A percentile compares a stretch with the other conserved stretches of the same genome.
Evolutionary conservation across 768 basidiomycete species (phyloP).

Genomic region (Russula emetica): DNA sequence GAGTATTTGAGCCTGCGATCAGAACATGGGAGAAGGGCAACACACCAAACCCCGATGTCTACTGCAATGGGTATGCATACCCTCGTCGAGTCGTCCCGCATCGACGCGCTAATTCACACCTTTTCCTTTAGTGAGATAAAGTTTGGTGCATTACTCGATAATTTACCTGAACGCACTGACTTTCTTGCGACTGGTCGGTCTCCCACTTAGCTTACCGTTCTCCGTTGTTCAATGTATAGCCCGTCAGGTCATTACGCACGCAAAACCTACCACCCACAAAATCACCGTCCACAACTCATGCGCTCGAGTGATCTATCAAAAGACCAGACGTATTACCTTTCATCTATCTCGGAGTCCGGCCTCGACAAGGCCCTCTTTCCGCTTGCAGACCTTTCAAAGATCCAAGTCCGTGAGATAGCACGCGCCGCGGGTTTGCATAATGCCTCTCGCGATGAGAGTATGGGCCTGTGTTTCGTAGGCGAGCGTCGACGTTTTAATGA

Average conservation of each 20-base stretch:
- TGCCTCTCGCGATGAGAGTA: slow-evolving; percentile 76
- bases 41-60: slow-evolving; percentile 91
- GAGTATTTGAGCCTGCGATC: slow-evolving; percentile 86
- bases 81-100: not conserved
- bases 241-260: slow-evolving; percentile 79
- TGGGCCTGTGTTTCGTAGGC: slow-evolving; percentile 94
- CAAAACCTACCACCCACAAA: slow-evolving; percentile 42
- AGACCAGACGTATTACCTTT: slow-evolving; percentile 91
- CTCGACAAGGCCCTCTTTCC: slow-evolving; percentile 77
- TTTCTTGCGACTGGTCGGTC: slow-evolving; percentile 80
- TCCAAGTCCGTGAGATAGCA: slow-evolving; percentile 70
- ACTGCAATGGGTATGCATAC: slow-evolving; percentile 71
- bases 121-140: slow-evolving; percentile 68
- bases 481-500: slow-evolving; percentile 65
- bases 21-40: slow-evolving; percentile 69
- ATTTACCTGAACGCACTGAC: slow-evolving; percentile 42
- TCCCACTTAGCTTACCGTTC: not conserved
- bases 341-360: slow-evolving; percentile 64
- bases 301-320: slow-evolving; percentile 56
- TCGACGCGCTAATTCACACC: not conserved
- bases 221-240: not conserved
- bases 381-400: slow-evolving; percentile 60
- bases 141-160: slow-evolving; percentile 77
- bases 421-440: slow-evolving; percentile 58
- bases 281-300: slow-evolving; percentile 37